Evolutionary conservation across 371 early-diverging fungal genomes (phyloP), one percentile per base, ranked within the genome.

Genomic region (Mortierella sp.): DNA sequence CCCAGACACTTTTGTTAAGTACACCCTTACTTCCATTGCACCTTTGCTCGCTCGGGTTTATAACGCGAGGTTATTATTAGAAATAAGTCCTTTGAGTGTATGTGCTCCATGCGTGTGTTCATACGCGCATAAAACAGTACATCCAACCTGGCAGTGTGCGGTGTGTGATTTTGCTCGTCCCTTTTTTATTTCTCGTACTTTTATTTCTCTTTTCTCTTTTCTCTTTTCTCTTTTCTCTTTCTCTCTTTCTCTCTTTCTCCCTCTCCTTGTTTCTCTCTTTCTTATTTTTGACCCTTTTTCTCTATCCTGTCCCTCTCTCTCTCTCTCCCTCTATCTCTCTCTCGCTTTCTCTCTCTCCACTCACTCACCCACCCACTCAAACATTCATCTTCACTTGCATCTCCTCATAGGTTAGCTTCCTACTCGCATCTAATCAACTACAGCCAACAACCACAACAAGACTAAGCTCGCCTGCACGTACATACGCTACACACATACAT

Each of bases 281-380:
- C 38, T 60, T 38, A 38, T 19, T 48, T n/a, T n/a, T 45, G 19
- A 3, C 45, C 72, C 26, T 38, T 38, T 55, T 16, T 74, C 47
- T 38, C 70, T 34, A 34, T n/a, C 21, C 21, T 28, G 5, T 45
- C 77, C 45, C 54, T 54, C 55, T 24, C 70, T 24, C n/a, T 26
- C 75, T n/a, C 26, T n/a, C 75, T 34, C 13, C 31, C 57, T 54
- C 34, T 75, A 5, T 52, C 70, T 24, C 26, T 31, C 75, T 34
- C 44, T 63, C 34, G 24, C 50, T 65, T 26, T 7, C 47, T 26
- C 45, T 24, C 34, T 38, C 26, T n/a, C n/a, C n/a, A n/a, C n/a
- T n/a, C 75, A 45, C 63, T 42, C 24, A 47, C 65, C 24, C 70
- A 50, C n/a, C 10, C 24, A 24, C 45, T 3, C 55, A 34, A 3